Base-by-base conservation (phyloP, 495 filamentous ascomycete species). In the Xylaria acuta region DNA sequence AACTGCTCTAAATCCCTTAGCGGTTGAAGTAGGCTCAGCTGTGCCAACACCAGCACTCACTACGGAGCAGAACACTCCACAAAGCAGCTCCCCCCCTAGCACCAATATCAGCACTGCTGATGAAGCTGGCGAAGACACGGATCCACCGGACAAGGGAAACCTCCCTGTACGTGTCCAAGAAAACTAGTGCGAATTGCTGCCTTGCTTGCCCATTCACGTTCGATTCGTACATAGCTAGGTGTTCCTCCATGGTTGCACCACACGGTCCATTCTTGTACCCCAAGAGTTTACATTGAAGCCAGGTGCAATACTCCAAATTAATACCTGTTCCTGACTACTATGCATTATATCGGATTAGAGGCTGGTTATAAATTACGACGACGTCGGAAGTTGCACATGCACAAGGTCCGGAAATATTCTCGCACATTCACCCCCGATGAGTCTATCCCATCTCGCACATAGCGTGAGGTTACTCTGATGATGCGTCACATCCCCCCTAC, bases 21-120 rank as follows among this genome's bases (percentile, higher is more conserved):
- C 83, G 4, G 83, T 86, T 54, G 84, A 89, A 27, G 82, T 84
- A 40, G 86, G 81, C 69, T 88, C 86, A 20, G 81, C 84, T 2
- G 83, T 85, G 0, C 86, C 88, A 14, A 90, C 89, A 5, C 90
- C 90, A 5, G 82, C 85, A 14, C 83, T 90, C 41, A 90, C 87
- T n/a, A 87, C 82, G 51, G 89, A 88, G 64, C 84, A 87, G n/a
- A 90, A 89, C 72, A 91, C 88, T 71, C 90, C 90, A 14, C 88
- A 90, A 70, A 92, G 88, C 77, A 85, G 80, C 75, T 88, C 85
- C 65, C 81, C 89, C 5, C 88, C 89, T 27, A 92, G 88, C 75
- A 86, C 88, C 7, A 87, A 84, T 71, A 85, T 83, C 30, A 88
- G 86, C 74, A 84, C 85, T 41, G 76, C 86, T 22, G 88, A 88